Conservation (phyloP, 257 asterid genomes). For the Solanum paucissectum region DNA sequence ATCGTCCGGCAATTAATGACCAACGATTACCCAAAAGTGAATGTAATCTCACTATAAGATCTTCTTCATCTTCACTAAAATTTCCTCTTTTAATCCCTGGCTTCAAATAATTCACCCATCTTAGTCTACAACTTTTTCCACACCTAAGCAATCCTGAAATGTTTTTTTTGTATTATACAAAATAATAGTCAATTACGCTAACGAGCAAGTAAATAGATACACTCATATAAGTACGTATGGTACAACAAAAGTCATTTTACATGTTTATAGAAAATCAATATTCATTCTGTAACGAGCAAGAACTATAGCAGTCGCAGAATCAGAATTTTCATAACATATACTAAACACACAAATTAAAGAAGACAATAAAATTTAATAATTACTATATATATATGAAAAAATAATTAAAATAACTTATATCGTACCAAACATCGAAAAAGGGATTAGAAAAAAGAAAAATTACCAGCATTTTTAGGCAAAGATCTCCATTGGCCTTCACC, state of each 20-base stretch:
- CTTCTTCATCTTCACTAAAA: constrained; percentile 51
- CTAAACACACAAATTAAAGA: neutral
- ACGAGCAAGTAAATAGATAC: neutral
- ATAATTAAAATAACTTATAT: neutral
- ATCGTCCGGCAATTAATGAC: constrained; percentile 67
- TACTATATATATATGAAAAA: neutral
- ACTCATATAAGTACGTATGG: neutral
- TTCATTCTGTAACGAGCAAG: neutral
- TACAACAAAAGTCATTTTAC: neutral
- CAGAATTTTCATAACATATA: neutral
- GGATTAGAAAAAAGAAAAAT: neutral
- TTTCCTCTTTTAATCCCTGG: constrained; percentile 71
- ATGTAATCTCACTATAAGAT: constrained; percentile 51
- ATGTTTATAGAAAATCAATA: neutral
- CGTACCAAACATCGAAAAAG: neutral
- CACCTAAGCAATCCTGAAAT: constrained; percentile 49
- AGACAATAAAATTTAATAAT: neutral
- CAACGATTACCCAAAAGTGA: constrained; percentile 63
- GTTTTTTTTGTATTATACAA: neutral
- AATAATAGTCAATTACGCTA: neutral
- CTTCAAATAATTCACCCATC: constrained; percentile 77
- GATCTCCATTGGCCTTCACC: constrained; percentile 63
- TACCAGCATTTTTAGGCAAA: constrained; percentile 51
- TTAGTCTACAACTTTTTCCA: constrained; percentile 67
- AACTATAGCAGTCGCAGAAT: neutral